Evolutionary conservation across 2,329 filamentous ascomycete species (phyloP), one percentile per base, ranked within the genome.

Genomic region (Trichoderma sp.): DNA sequence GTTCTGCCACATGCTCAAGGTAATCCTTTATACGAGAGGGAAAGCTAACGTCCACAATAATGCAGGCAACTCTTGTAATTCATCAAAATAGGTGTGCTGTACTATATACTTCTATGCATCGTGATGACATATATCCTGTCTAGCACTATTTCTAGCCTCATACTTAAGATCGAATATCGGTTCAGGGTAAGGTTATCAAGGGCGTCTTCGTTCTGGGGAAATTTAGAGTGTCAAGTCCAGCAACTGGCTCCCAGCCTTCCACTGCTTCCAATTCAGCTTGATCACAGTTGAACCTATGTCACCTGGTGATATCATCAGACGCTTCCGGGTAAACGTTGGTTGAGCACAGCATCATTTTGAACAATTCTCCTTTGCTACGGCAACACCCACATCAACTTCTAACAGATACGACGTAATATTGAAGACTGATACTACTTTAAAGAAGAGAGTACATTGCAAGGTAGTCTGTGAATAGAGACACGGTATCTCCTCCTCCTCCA

Each of bases 251-350:
- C 53, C 64, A 75, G 8, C 64, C 72, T 62, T 60, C 33, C 4
- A 60, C 64, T n/a, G 64, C 72, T 11, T 41, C 24, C 12, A 75
- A 63, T 12, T 64, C 64, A 6, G 35, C 14, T 9, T 45, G 63
- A 62, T 64, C 72, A n/a, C 53, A 75, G 24, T 64, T 64, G 29
- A 6, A 41, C 38, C 38, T 41, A 41, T 53, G 18, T 27, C 77
- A 35, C 73, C 74, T 81, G 80, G 11, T 12, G 33, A 35, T 35
- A 12, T 35, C 33, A 14, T 35, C 12, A 35, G 6, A 33, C 33
- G 12, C 33, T 35, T 35, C 33, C 5, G 12, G 33, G 33, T 14
- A 14, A 35, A 35, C 33, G 33, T 35, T 35, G 33, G 33, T 35
- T 35, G 33, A 35, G 33, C 12, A 14, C 33, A 35, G 11, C 12